phyloP scores from a whole-genome alignment of 2,329 filamentous ascomycete genomes.

The Xylogone sp. region DNA sequence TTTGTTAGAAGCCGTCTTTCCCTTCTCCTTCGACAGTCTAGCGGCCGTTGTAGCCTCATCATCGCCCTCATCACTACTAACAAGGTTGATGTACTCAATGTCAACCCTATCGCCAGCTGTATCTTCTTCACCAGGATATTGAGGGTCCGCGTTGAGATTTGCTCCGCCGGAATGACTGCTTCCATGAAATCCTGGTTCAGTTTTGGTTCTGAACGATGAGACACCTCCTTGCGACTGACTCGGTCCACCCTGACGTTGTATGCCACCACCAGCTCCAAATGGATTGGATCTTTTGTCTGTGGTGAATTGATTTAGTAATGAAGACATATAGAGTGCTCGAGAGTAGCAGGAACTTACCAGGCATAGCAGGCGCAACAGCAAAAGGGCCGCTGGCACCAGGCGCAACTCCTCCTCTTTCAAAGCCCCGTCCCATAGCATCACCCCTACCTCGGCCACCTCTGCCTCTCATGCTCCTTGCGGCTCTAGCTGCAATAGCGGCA shows the following conservation, averaged over 20 bases:
- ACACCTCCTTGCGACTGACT: not conserved
- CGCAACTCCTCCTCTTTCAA: conserved; percentile 4
- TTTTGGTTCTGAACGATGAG: not conserved
- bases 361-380: conserved; percentile 15
- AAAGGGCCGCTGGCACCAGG: conserved; percentile 16
- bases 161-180: conserved; percentile 2
- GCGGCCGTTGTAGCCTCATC: conserved; percentile 7
- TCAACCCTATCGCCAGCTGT: conserved; percentile 20
- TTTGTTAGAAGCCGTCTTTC: conserved; percentile 4
- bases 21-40: conserved; percentile 11
- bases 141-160: conserved; percentile 11
- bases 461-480: conserved; percentile 10
- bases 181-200: not conserved
- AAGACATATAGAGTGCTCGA: not conserved
- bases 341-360: conserved; percentile 15
- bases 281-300: not conserved
- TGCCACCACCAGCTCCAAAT: not conserved
- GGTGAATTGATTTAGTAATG: not conserved
- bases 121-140: conserved; percentile 23
- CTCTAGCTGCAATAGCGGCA: conserved; percentile 10
- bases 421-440: conserved; percentile 26
- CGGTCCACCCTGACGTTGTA: not conserved
- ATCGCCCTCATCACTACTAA: conserved; percentile 16
- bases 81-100: conserved; percentile 24
- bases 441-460: conserved; percentile 23